Evolutionary conservation across 352 stramenopile genomes (phyloP), one percentile per base, ranked within the genome.

Genomic region (Halophytophthora polymorphica): DNA sequence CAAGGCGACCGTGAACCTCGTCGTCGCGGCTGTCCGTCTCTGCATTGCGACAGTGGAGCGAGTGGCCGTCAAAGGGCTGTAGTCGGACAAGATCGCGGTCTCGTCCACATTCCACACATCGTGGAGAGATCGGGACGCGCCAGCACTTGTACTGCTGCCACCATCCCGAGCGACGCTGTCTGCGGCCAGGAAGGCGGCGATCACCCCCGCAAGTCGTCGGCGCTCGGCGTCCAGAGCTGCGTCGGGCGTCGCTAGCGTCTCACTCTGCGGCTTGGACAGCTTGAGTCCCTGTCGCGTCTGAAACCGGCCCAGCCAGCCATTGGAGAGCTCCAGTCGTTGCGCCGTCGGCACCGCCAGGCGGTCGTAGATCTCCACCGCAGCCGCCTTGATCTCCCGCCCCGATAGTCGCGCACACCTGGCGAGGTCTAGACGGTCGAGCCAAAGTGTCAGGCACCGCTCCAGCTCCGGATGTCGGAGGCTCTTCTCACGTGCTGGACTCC

Each of bases 21-120:
- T 47, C 19, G 18, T 39, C 25, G 25, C 25, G 8, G 25, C 23
- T 53, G 43, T 19, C 28, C n/a, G 25, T 15, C n/a, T 28, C 10
- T 43, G 6, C 13, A 31, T 31, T 8, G 25, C 25, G 25, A 31
- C 14, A 21, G 15, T 13, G 18, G 6, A 29, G n/a, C n/a, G 13
- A 8, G 11, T 43, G 31, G 22, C 36, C 28, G 42, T 35, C 3
- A 48, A 33, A 8, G 58, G 58, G 7, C 39, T 52, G 37, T 19
- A 53, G 13, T 53, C 53, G 13, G 53, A 55, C 19, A 33, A 48
- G 23, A 66, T n/a, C 11, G 33, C 39, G 15, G 57, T 43, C 44
- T 45, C 58, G 37, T 62, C 53, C 19, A 63, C 29, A 29, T 29
- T 59, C 58, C 53, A 63, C 40, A 66, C 58, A 6, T 63, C 58